Percentiles rank a stretch among this genome's conserved stretches.
Evolutionary conservation across 2,329 filamentous ascomycete genomes (phyloP).

Genomic region (Fusarium globosum): DNA sequence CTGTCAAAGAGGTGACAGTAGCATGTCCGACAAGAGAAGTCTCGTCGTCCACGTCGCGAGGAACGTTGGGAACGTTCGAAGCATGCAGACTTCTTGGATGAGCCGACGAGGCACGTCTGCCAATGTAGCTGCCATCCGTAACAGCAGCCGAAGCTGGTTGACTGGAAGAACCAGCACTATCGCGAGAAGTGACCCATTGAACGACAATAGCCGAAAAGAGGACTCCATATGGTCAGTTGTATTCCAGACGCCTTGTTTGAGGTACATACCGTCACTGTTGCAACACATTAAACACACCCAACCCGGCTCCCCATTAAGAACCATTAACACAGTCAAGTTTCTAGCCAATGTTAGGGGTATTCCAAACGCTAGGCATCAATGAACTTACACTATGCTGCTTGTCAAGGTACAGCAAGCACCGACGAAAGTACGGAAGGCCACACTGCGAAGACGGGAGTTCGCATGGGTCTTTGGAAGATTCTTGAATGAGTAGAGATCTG

Average conservation of each 20-base stretch:
- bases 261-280: conserved; percentile 67
- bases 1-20: conserved; percentile 35
- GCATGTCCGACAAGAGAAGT: conserved; percentile 40
- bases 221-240: conserved; percentile 52
- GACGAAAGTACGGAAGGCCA: conserved; percentile 69
- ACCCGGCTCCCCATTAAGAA: conserved; percentile 68
- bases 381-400: conserved; percentile 66
- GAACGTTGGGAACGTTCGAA: conserved; percentile 22
- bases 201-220: conserved; percentile 70
- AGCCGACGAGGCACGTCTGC: conserved; percentile 13
- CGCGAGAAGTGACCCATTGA: conserved; percentile 67
- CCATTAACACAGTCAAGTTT: conserved; percentile 69
- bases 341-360: conserved; percentile 48
- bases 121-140: conserved; percentile 21
- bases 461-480: conserved; percentile 55
- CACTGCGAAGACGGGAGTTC: conserved; percentile 58
- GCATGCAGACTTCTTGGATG: conserved; percentile 15
- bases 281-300: conserved; percentile 76
- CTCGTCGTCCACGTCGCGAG: conserved; percentile 42
- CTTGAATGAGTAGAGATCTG: conserved; percentile 67
- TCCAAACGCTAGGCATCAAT: not conserved
- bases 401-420: conserved; percentile 67
- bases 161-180: conserved; percentile 53
- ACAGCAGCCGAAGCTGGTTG: conserved; percentile 23
- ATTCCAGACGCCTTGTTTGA: not conserved